Conservation (phyloP, 139 green algal species). For the Spirogloea muscicola region DNA sequence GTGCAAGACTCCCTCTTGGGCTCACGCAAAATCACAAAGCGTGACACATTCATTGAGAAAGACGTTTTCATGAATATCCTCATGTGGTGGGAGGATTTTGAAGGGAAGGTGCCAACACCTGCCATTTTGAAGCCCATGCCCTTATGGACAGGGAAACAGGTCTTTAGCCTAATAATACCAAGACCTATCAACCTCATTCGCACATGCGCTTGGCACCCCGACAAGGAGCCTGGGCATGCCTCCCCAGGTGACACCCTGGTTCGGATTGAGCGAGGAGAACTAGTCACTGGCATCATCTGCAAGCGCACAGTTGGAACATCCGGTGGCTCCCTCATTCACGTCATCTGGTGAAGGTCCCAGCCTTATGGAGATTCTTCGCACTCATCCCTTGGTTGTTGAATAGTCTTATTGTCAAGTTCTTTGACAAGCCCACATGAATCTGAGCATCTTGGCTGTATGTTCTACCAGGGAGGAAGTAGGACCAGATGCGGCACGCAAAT, state of each 20-base stretch:
- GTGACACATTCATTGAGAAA: constrained; percentile 95
- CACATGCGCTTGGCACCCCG: constrained; percentile 76
- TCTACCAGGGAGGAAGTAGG: constrained; percentile 72
- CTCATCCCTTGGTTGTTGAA: no score
- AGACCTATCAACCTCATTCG: constrained; percentile 74
- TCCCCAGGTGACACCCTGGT: constrained; percentile 71
- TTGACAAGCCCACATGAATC: no score
- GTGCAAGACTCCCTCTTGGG: constrained; percentile 96
- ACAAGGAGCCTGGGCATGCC: constrained; percentile 75
- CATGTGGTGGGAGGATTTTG: constrained; percentile 91
- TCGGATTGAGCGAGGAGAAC: constrained; percentile 79
- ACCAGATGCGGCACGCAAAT: constrained; percentile 70
- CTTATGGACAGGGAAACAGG: constrained; percentile 97
- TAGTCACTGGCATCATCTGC: constrained; percentile 87
- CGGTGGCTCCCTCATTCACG: constrained; percentile 83
- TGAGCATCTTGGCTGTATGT: no score
- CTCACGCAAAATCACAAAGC: constrained; percentile 89
- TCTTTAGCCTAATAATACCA: constrained; percentile 80
- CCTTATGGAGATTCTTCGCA: no score
- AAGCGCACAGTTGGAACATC: constrained; percentile 90
- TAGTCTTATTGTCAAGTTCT: no score
- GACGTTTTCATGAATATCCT: constrained; percentile 97
- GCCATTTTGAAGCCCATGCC: constrained; percentile 90
- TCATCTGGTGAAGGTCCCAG: constrained; percentile 71
- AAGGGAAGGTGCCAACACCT: constrained; percentile 87